Conservation (phyloP, 768 basidiomycete genomes). For the Russula compacta region DNA sequence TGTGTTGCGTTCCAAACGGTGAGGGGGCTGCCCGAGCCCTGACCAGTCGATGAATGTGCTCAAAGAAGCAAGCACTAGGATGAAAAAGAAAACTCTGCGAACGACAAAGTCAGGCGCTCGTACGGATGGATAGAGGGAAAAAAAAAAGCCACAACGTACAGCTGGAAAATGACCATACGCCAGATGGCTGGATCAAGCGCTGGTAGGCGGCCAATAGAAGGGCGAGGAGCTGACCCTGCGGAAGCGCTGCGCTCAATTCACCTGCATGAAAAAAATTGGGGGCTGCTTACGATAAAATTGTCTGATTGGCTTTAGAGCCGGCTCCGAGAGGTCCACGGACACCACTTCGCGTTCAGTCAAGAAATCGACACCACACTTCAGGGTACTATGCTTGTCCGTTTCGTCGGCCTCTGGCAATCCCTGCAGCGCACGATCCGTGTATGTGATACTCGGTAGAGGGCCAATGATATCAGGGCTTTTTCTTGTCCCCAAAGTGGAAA, state of each 20-base stretch:
- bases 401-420: conserved; percentile 7
- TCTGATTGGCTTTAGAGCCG: neutral
- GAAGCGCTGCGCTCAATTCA: neutral
- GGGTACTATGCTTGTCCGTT: neutral
- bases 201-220: conserved; percentile 4
- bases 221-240: conserved; percentile 12
- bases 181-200: conserved; percentile 38
- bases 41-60: conserved; percentile 44
- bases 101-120: conserved; percentile 10
- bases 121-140: neutral
- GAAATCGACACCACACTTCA: conserved; percentile 9
- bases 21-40: conserved; percentile 31
- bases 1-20: conserved; percentile 56
- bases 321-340: neutral
- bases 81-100: conserved; percentile 35
- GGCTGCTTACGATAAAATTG: conserved; percentile 10
- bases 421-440: neutral
- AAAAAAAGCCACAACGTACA: conserved; percentile 30
- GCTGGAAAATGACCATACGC: conserved; percentile 47
- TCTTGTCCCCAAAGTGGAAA: neutral
- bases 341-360: neutral
- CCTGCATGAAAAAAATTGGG: neutral
- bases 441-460: neutral
- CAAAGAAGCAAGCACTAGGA: conserved; percentile 41
- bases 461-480: neutral